Evolutionary conservation across 192 early-diverging fungal species (phyloP), one percentile per base, ranked within the genome.

Genomic region (Gryganskiella cystojenkinii): DNA sequence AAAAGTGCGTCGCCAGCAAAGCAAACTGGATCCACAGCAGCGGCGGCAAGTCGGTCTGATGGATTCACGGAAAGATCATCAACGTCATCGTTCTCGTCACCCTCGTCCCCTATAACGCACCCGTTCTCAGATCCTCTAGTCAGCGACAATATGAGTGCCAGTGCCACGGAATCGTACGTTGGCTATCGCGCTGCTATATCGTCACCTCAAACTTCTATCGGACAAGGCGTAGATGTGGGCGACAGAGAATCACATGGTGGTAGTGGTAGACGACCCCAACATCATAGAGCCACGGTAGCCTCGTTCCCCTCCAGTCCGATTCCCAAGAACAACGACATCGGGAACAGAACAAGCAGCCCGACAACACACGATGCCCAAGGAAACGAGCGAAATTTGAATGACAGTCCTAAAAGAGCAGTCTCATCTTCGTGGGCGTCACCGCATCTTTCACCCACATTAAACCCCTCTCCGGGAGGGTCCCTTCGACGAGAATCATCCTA

Each of bases 401-500:
- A 13, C 43, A 34, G 17, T n/a, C 35, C 17, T 34, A 43, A 22
- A 22, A 63, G 58, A 57, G 34, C 70, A 64, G 54, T 52, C 56
- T 57, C 70, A 20, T 24, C 70, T 1, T 22, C 63, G 10, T 25
- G 33, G 15, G 64, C 37, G 37, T 13, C 37, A 9, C 37, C 37
- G 13, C n/a, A n/a, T n/a, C 37, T 40, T 40, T 40, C 37, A 13
- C 37, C 37, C 37, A 9, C 37, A 28, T 31, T 30, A 17, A 33
- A 20, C n/a, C 19, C 56, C 9, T 43, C 56, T n/a, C 22, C 56
- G 37, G 8, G 8, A 1, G 17, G 56, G 28, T 30, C 19, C 7
- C 45, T 14, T 19, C 54, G 52, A 52, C 65, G 61, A 34, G 66
- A 78, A 8, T 64, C 74, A 24, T 62, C 65, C 33, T 78, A 78